phyloP scores from a whole-genome alignment of 2,329 filamentous ascomycete species.

The Cytospora paraplurivora region DNA sequence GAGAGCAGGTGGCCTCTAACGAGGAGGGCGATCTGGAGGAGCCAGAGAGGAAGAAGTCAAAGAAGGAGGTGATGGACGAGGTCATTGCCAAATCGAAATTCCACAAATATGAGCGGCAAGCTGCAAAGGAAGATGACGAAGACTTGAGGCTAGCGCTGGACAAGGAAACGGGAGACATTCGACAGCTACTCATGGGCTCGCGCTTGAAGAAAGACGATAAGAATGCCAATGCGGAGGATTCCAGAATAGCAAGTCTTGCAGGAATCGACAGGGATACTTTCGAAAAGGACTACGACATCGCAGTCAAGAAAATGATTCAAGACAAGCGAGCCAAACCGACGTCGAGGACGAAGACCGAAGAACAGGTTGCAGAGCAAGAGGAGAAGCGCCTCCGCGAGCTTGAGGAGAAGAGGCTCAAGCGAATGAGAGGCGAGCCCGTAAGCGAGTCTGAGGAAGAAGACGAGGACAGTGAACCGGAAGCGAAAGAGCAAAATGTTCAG shows the following conservation, averaged over 20 bases:
- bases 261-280: slow-evolving; percentile 67
- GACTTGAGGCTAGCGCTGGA: slow-evolving; percentile 84
- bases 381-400: slow-evolving; percentile 75
- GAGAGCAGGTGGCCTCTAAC: slow-evolving; percentile 46
- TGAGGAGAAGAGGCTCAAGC: slow-evolving; percentile 77
- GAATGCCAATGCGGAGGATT: slow-evolving; percentile 32
- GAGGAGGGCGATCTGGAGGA: slow-evolving; percentile 54
- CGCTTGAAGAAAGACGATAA: slow-evolving; percentile 37
- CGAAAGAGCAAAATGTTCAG: slow-evolving; percentile 43
- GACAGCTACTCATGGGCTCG: slow-evolving; percentile 66
- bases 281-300: slow-evolving; percentile 85
- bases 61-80: slow-evolving; percentile 97
- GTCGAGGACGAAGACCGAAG: slow-evolving; percentile 86
- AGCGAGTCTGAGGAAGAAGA: slow-evolving; percentile 65
- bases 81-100: slow-evolving; percentile 96
- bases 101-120: slow-evolving; percentile 92
- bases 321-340: slow-evolving; percentile 85
- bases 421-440: slow-evolving; percentile 84
- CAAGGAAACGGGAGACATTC: slow-evolving; percentile 76
- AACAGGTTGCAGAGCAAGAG: slow-evolving; percentile 79
- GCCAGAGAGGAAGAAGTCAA: slow-evolving; percentile 87
- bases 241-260: slow-evolving; percentile 32
- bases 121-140: slow-evolving; percentile 89
- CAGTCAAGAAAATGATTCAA: slow-evolving; percentile 78
- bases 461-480: slow-evolving; percentile 44